A percentile compares a stretch with the other conserved stretches of the same genome.
These are phyloP conservation scores for Triangularia setosa DNA, from an alignment of 2,329 filamentous ascomycete genomes.

Conservation along the genomic window DNA sequence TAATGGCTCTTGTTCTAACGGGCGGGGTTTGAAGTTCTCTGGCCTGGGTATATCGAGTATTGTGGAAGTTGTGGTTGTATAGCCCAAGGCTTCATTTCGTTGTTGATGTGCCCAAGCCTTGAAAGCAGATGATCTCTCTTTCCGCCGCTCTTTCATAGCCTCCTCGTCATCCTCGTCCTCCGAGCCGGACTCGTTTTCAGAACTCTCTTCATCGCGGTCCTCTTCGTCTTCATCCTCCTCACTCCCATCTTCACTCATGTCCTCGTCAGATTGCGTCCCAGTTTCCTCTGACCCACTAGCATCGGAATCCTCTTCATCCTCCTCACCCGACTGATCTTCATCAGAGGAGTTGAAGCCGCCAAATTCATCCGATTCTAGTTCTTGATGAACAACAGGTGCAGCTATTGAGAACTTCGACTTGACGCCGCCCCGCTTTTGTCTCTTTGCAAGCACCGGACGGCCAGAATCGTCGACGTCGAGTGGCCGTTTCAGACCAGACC, in stretches of 20 bases:
- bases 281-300: slow-evolving; percentile 29
- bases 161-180: slow-evolving; percentile 30
- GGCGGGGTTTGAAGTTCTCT: slow-evolving; percentile 62
- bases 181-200: slow-evolving; percentile 28
- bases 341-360: slow-evolving; percentile 56
- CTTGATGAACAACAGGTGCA: slow-evolving; percentile 41
- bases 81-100: slow-evolving; percentile 75
- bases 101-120: slow-evolving; percentile 89
- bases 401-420: slow-evolving; percentile 50
- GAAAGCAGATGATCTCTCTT: slow-evolving; percentile 63
- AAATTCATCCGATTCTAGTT: slow-evolving; percentile 52
- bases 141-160: slow-evolving; percentile 32
- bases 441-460: slow-evolving; percentile 75
- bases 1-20: slow-evolving; percentile 66
- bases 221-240: slow-evolving; percentile 33
- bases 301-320: slow-evolving; percentile 25
- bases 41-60: slow-evolving; percentile 52
- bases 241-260: slow-evolving; percentile 25
- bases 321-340: slow-evolving; percentile 28
- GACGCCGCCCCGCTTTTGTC: slow-evolving; percentile 66
- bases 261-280: slow-evolving; percentile 29
- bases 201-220: slow-evolving; percentile 34
- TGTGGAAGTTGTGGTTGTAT: slow-evolving; percentile 43
- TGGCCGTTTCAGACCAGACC: slow-evolving; percentile 82
- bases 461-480: slow-evolving; percentile 76